A percentile compares a stretch with the other conserved stretches of the same genome.
Conservation (phyloP, 768 basidiomycete genomes). For the Leccinum longicurvipes region DNA sequence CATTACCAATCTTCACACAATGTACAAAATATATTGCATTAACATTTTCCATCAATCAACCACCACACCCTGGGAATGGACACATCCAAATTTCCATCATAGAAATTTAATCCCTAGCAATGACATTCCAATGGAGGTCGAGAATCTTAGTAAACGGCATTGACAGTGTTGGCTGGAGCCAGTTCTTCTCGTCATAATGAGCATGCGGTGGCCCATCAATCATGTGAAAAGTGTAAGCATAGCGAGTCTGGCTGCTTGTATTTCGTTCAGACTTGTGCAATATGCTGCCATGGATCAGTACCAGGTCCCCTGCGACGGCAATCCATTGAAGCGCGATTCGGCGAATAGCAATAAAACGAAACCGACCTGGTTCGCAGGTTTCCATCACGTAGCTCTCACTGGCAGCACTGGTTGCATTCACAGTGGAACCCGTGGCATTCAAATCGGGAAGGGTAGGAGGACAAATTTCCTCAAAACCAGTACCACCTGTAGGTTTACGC, state of each 20-base stretch:
- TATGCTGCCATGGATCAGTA: slow-evolving; percentile 91
- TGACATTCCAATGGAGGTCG: too few relatives aligned
- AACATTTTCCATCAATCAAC: too few relatives aligned
- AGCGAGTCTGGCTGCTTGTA: slow-evolving; percentile 72
- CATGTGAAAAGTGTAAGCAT: slow-evolving; percentile 97
- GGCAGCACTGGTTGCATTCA: too few relatives aligned
- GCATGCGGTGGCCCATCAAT: slow-evolving; percentile 72
- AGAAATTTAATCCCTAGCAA: too few relatives aligned
- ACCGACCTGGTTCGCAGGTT: slow-evolving; percentile 67
- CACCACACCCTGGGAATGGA: too few relatives aligned
- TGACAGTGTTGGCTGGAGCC: slow-evolving; percentile 83
- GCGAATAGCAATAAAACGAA: not conserved
- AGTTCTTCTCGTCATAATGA: slow-evolving; percentile 86
- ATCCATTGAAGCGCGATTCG: not conserved
- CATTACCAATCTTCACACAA: too few relatives aligned
- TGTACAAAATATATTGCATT: too few relatives aligned
- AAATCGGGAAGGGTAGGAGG: slow-evolving; percentile 22
- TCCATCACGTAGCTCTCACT: slow-evolving; percentile 65
- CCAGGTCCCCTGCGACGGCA: slow-evolving; percentile 67
- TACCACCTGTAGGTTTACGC: slow-evolving; percentile 70
- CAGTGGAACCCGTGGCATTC: slow-evolving; percentile 6
- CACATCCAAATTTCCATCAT: too few relatives aligned
- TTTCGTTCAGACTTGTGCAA: slow-evolving; percentile 92
- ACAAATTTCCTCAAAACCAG: slow-evolving; percentile 72
- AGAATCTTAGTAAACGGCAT: slow-evolving; percentile 79